Evolutionary conservation across 2,329 filamentous ascomycete genomes (phyloP).

Genomic region (Diaporthe sp.): DNA sequence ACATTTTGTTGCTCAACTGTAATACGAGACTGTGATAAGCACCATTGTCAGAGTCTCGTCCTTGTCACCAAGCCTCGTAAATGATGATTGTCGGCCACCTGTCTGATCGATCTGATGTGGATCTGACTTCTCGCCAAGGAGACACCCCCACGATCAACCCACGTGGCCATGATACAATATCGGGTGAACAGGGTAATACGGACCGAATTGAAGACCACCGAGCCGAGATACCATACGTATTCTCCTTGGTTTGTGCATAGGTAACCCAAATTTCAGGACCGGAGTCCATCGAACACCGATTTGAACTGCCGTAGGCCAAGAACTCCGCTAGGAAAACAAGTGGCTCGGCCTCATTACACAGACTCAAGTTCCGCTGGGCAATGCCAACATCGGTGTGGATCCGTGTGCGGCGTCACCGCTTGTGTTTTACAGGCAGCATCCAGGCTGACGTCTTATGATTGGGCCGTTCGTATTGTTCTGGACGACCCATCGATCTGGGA

Average conservation of each 20-base stretch:
- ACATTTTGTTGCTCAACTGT: too few species aligned
- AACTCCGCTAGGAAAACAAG: conserved; percentile 1
- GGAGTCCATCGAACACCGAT: neutral
- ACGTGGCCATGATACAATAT: neutral
- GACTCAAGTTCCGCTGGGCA: neutral
- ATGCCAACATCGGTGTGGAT: neutral
- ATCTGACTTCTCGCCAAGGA: neutral
- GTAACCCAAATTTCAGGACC: neutral
- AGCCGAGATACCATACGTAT: neutral
- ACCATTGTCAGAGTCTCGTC: too few species aligned
- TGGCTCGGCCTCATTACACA: conserved; percentile 15
- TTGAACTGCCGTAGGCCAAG: conserved; percentile 12
- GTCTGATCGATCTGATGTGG: neutral
- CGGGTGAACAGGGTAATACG: neutral
- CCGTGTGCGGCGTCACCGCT: neutral
- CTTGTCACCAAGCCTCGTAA: too few species aligned
- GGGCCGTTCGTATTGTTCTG: neutral
- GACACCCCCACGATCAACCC: neutral
- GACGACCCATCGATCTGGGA: neutral
- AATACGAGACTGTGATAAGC: too few species aligned
- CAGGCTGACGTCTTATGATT: neutral
- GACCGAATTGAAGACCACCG: neutral
- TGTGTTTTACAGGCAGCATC: neutral
- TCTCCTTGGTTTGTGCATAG: neutral
- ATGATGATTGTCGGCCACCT: too few species aligned